Conservation (phyloP, 1,284 basidiomycete species). For the Takashimella koratensis region DNA sequence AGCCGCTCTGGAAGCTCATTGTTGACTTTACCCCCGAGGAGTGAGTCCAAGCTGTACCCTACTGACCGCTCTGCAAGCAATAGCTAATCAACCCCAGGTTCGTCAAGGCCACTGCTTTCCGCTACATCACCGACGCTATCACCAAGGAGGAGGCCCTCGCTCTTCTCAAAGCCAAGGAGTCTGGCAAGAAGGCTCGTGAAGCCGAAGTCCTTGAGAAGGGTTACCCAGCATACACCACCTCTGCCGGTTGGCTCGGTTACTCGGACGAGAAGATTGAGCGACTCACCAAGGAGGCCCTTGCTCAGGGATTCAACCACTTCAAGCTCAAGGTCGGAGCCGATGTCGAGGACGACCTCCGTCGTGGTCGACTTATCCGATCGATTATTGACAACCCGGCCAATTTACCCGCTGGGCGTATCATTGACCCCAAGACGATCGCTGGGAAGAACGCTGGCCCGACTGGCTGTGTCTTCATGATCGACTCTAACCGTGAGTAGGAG, state of each 20-base stretch:
- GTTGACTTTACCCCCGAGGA: slow-evolving; percentile 65
- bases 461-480: slow-evolving; percentile 91
- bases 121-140: slow-evolving; percentile 91
- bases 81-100: slow-evolving; percentile 45
- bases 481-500: slow-evolving; percentile 82
- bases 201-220: slow-evolving; percentile 61
- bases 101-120: slow-evolving; percentile 75
- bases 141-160: slow-evolving; percentile 83
- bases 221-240: slow-evolving; percentile 93
- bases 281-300: slow-evolving; percentile 78
- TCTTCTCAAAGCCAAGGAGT: slow-evolving; percentile 72
- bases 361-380: slow-evolving; percentile 80
- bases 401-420: slow-evolving; percentile 49
- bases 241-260: slow-evolving; percentile 89
- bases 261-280: slow-evolving; percentile 84
- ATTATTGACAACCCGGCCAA: slow-evolving; percentile 82
- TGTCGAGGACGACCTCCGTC: slow-evolving; percentile 74
- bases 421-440: slow-evolving; percentile 63
- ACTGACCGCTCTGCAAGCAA: not conserved
- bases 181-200: slow-evolving; percentile 73
- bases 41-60: slow-evolving; percentile 29
- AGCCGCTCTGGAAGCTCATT: slow-evolving; percentile 58
- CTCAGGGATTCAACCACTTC: slow-evolving; percentile 89
- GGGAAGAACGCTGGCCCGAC: slow-evolving; percentile 94
- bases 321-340: slow-evolving; percentile 95